These are phyloP conservation scores for Grosmannia clavigera DNA, from an alignment of 2,329 filamentous ascomycete species.

Conservation along the genomic window DNA sequence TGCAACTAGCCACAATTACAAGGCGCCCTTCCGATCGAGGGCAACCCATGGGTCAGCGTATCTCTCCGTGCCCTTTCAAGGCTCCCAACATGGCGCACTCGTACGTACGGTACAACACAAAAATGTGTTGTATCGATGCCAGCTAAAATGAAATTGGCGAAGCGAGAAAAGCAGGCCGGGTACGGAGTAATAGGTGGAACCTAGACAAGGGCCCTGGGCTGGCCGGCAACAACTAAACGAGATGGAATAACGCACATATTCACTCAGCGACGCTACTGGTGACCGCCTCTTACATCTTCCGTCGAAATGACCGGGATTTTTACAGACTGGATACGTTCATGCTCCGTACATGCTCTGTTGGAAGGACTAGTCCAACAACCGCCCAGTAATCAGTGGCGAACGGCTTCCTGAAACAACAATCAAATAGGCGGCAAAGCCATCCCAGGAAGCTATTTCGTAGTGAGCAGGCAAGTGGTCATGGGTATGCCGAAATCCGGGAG, in stretches of 20 bases:
- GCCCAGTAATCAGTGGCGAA: not conserved
- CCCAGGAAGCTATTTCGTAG: no score
- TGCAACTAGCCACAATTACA: not conserved
- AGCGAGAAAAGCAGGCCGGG: not conserved
- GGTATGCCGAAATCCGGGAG: no score
- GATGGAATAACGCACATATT: not conserved
- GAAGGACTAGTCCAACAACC: not conserved
- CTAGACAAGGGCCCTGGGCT: not conserved
- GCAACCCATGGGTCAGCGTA: not conserved
- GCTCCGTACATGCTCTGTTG: not conserved
- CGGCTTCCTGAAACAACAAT: not conserved
- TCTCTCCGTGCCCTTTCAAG: not conserved
- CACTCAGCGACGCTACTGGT: not conserved
- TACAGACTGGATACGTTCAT: not conserved
- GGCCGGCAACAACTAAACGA: not conserved
- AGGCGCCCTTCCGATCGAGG: not conserved
- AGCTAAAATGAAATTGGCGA: not conserved
- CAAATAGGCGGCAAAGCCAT: not conserved
- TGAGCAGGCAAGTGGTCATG: no score
- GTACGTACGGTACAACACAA: not conserved
- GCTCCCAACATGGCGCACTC: not conserved
- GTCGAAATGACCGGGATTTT: not conserved
- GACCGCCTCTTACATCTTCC: not conserved
- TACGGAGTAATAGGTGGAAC: not conserved
- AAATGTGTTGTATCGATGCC: not conserved